Base-by-base conservation (phyloP, 23 red algal species). In the Gracilaria vermiculophylla region DNA sequence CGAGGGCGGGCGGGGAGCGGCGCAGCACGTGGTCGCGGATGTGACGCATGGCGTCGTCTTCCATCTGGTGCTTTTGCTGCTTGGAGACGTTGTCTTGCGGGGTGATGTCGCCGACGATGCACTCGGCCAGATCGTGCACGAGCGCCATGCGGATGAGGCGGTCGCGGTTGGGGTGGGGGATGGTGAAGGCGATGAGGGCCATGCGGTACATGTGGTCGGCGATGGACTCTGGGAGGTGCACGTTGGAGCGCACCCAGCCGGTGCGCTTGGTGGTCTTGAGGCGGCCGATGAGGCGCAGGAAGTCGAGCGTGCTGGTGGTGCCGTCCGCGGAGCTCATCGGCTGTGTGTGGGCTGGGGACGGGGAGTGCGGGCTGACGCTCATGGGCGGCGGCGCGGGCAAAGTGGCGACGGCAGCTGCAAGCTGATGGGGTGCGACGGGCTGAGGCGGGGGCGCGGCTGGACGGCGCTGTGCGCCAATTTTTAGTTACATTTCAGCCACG, bases 71-170 rank as follows among this genome's bases (percentile, higher is more conserved):
- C 78, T 99, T 99, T 76, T 99, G 88, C 42, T 90, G 50, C 48
- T 67, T 62, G 25, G 82, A 58, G 25, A 99, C 84, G 34, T 89
- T 89, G 53, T 88, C 81, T 19, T 94, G 72, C 5, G 97, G 97
- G 17, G 97, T 92, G 21, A 99, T 95, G 56, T 99, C 97, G 20
- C 97, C 97, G 16, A 95, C 86, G 42, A 92, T 45, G 8, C 80
- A 74, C 25, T 99, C 97, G 1, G 93, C 97, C 49, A 99, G 90
- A 90, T 99, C 97, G 77, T 99, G 97, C 25, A 95, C 92, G 14
- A 95, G 69, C 48, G 97, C 97, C 48, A 99, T 73, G 32, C 91
- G 94, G 71, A 96, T 71, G 37, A 80, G 56, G 29, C 75, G 86
- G 53, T 57, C 79, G 23, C 79, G 53, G 40, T 53, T 58, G 6